Percentiles rank a stretch among this genome's conserved stretches.
Evolutionary conservation across 805 yeast species (phyloP).

Genomic region (Vanderwaltozyma polyspora): DNA sequence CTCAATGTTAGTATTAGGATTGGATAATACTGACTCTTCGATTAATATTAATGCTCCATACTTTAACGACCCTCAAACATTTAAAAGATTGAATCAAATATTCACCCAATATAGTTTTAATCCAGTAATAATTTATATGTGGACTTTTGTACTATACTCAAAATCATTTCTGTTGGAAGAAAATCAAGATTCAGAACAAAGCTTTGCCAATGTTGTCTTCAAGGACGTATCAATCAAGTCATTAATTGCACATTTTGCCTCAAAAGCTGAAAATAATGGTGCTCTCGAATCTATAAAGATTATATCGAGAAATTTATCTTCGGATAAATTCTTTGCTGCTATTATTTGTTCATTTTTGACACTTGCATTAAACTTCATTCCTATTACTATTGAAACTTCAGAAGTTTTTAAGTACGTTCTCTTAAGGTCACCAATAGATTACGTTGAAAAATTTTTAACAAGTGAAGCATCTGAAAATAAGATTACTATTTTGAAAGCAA

Average conservation of each 20-base stretch:
- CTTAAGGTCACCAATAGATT: constrained; percentile 25
- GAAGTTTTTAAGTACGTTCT: constrained; percentile 23
- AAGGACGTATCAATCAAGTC: neutral
- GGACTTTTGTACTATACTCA: constrained; percentile 52
- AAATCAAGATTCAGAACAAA: constrained; percentile 17
- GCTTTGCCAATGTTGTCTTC: constrained; percentile 3
- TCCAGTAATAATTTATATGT: constrained; percentile 46
- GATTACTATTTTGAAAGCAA: constrained; percentile 45
- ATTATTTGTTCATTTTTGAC: constrained; percentile 29
- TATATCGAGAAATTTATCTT: constrained; percentile 33
- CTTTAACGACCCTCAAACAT: constrained; percentile 30
- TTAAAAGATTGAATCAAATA: constrained; percentile 32
- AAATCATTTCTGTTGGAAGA: constrained; percentile 38
- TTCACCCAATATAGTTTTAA: constrained; percentile 23
- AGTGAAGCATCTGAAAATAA: constrained; percentile 26
- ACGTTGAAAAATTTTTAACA: constrained; percentile 30
- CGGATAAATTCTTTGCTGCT: constrained; percentile 42
- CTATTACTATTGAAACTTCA: constrained; percentile 30
- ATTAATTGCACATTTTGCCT: constrained; percentile 25
- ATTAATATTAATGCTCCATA: constrained; percentile 30
- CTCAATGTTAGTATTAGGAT: constrained; percentile 44
- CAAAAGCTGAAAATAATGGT: constrained; percentile 29
- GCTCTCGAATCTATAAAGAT: constrained; percentile 37
- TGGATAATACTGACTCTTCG: constrained; percentile 38
- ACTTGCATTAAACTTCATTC: constrained; percentile 34